Percentiles rank a stretch among this genome's conserved stretches.
These are phyloP conservation scores for Linnemannia exigua DNA, from an alignment of 192 early-diverging fungal species.

Conservation along the genomic window DNA sequence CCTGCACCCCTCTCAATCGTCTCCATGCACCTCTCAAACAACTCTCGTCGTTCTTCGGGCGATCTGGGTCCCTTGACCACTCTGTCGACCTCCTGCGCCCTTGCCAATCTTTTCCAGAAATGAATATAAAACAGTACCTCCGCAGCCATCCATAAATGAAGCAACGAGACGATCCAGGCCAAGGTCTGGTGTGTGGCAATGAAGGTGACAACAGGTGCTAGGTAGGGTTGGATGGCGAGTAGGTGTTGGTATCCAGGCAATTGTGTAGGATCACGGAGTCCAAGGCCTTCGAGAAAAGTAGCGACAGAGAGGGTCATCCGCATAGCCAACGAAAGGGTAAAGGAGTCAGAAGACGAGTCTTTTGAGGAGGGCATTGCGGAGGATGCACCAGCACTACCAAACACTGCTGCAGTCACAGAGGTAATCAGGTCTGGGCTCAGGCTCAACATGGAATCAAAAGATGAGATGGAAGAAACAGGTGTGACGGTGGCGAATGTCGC, in stretches of 20 bases:
- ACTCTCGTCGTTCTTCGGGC: constrained; percentile 20
- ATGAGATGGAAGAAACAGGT: not conserved
- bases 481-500: constrained; percentile 1
- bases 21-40: constrained; percentile 48
- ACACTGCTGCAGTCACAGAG: not conserved
- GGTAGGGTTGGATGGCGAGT: constrained; percentile 3
- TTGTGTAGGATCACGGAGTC: constrained; percentile 16
- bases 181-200: constrained; percentile 29
- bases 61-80: constrained; percentile 27
- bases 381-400: not conserved
- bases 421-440: constrained; percentile 5
- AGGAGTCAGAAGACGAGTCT: not conserved
- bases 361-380: not conserved
- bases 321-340: constrained; percentile 21
- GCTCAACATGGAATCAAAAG: not conserved
- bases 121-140: constrained; percentile 46
- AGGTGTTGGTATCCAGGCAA: constrained; percentile 40
- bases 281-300: constrained; percentile 30
- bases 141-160: constrained; percentile 52
- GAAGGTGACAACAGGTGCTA: constrained; percentile 13
- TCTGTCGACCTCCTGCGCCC: constrained; percentile 33
- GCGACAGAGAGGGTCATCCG: constrained; percentile 21
- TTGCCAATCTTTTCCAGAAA: constrained; percentile 32
- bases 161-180: constrained; percentile 41
- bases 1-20: constrained; percentile 28